Percentiles rank a stretch among this genome's conserved stretches.
phyloP scores from a whole-genome alignment of 2,329 filamentous ascomycete genomes.

The Pseudocercospora vitis region DNA sequence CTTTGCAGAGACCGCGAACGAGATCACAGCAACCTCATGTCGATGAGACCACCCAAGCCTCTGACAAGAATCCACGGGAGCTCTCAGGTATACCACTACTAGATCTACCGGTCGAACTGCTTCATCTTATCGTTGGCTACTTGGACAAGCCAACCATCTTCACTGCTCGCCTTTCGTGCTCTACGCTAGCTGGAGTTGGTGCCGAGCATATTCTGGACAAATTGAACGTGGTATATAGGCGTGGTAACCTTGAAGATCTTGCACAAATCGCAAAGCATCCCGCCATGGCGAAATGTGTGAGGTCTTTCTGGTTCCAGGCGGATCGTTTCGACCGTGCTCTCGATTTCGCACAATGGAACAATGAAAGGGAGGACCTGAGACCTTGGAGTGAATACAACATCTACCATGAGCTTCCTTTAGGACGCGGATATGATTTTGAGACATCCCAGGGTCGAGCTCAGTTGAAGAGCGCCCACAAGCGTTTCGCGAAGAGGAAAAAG shows the following conservation, averaged over 20 bases:
- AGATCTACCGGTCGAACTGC: constrained; percentile 1
- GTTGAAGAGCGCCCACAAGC: neutral
- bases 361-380: neutral
- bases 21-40: neutral
- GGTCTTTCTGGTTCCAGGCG: neutral
- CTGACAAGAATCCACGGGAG: neutral
- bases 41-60: neutral
- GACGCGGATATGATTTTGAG: neutral
- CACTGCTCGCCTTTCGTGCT: neutral
- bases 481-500: neutral
- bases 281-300: neutral
- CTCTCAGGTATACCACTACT: neutral
- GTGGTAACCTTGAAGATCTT: neutral
- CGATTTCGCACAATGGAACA: neutral
- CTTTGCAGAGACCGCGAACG: neutral
- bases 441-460: neutral
- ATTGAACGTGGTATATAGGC: neutral
- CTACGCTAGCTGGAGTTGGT: neutral
- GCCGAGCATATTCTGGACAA: constrained; percentile 1
- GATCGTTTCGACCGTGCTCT: neutral
- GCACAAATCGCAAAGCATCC: neutral
- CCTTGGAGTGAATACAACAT: neutral
- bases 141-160: neutral
- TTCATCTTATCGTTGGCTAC: neutral
- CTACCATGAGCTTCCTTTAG: neutral